Evolutionary conservation across 31 red algal species (phyloP).

Genomic region (Asparagopsis taxiformis): DNA sequence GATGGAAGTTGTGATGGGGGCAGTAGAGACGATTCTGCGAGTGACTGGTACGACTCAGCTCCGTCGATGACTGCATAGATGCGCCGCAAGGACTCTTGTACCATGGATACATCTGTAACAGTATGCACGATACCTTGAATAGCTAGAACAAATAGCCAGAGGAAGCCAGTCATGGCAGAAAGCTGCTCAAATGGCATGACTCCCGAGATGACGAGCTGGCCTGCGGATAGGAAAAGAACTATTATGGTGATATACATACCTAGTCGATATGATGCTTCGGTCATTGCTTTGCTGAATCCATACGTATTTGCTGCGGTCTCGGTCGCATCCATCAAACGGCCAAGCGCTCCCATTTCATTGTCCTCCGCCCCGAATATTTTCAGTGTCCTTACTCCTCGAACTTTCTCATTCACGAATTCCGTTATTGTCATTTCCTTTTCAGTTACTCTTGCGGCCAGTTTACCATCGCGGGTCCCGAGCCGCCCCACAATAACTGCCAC

Average conservation of each 20-base stretch:
- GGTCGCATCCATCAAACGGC: constrained; percentile 15
- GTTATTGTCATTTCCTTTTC: constrained; percentile 24
- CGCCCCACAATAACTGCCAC: constrained; percentile 30
- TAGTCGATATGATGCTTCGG: constrained; percentile 37
- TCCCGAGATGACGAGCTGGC: constrained; percentile 37
- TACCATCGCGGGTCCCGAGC: constrained; percentile 38
- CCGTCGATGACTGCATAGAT: constrained; percentile 53
- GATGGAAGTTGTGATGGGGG: constrained; percentile 1
- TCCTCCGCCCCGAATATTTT: constrained; percentile 52
- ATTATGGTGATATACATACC: constrained; percentile 51
- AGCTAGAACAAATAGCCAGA: constrained; percentile 73
- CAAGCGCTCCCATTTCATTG: constrained; percentile 28
- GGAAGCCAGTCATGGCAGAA: constrained; percentile 48
- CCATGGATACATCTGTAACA: constrained; percentile 54
- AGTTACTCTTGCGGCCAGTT: constrained; percentile 27
- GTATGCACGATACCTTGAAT: constrained; percentile 66
- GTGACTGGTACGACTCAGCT: constrained; percentile 14
- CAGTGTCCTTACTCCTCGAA: constrained; percentile 37
- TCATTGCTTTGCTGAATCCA: constrained; percentile 16
- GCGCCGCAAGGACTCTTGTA: constrained; percentile 33
- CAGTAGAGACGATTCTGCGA: not conserved
- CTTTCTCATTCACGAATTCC: constrained; percentile 32
- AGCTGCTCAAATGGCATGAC: constrained; percentile 44
- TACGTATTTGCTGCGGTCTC: constrained; percentile 8
- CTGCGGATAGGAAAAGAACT: constrained; percentile 39